Evolutionary conservation across 169 alveolate genomes (phyloP).

Genomic region (Perkinsus olseni): DNA sequence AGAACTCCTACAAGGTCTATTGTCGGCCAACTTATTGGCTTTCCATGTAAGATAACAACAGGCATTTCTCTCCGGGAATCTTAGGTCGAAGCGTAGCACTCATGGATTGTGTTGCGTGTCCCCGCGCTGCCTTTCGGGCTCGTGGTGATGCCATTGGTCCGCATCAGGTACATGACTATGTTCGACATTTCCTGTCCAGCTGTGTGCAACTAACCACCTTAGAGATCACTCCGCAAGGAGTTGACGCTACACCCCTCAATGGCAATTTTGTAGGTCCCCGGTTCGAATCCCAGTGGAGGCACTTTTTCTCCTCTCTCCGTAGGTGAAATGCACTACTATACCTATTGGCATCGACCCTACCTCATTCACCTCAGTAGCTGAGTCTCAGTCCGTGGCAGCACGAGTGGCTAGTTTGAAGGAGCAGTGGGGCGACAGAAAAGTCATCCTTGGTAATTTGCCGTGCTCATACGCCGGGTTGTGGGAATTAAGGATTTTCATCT

Average conservation of each 20-base stretch:
- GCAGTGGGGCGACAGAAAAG: constrained; percentile 14
- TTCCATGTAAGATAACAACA: neutral
- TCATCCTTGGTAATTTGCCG: neutral
- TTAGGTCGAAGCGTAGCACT: too few relatives aligned
- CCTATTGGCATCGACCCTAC: constrained; percentile 38
- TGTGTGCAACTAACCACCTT: neutral
- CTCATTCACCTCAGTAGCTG: neutral
- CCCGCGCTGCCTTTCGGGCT: too few relatives aligned
- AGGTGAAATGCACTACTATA: constrained; percentile 23
- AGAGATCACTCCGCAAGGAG: constrained; percentile 8
- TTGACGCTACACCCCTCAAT: constrained; percentile 36
- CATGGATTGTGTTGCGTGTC: too few relatives aligned
- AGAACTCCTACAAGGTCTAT: constrained; percentile 14
- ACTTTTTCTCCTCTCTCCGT: neutral
- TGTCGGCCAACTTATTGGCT: constrained; percentile 5
- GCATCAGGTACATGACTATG: neutral
- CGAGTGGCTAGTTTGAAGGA: neutral
- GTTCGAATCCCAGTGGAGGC: neutral
- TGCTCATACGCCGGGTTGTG: too few relatives aligned
- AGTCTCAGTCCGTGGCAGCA: neutral
- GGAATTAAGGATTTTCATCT: too few relatives aligned
- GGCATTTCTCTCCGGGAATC: too few relatives aligned
- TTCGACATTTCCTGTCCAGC: constrained; percentile 10
- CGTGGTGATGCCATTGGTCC: too few relatives aligned
- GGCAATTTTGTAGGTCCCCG: constrained; percentile 25